These are phyloP conservation scores for Trichopus zeylanicus DNA, from an alignment of 116 monocot genomes.

Conservation along the genomic window DNA sequence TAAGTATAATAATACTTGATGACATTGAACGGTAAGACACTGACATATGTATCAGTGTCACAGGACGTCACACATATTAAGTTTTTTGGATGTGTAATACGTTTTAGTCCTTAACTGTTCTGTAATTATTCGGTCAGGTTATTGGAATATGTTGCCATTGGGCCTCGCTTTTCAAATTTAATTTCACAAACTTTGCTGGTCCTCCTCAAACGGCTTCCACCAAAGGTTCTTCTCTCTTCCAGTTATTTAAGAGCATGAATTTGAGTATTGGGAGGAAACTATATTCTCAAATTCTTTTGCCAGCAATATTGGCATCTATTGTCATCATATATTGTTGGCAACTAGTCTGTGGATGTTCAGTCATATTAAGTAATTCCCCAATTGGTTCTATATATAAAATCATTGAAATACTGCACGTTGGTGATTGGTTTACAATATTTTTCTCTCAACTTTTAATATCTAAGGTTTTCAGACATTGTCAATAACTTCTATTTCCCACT, in stretches of 20 bases:
- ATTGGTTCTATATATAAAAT: too few relatives aligned
- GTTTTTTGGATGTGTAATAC: background rate
- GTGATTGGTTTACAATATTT: too few relatives aligned
- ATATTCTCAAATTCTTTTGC: background rate
- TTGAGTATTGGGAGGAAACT: background rate
- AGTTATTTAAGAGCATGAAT: background rate
- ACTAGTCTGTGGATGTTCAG: too few relatives aligned
- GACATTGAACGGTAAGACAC: constrained; percentile 96
- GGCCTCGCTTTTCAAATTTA: constrained; percentile 92
- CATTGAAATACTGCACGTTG: too few relatives aligned
- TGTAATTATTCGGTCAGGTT: constrained; percentile 52
- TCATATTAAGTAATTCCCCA: too few relatives aligned
- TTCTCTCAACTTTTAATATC: too few relatives aligned
- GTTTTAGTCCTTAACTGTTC: background rate
- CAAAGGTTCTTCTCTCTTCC: constrained; percentile 44
- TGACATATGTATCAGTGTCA: too few relatives aligned
- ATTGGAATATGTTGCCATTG: constrained; percentile 86
- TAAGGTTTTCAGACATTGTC: too few relatives aligned
- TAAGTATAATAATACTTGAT: constrained; percentile 95
- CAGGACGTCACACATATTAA: background rate
- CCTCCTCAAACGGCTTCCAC: constrained; percentile 84
- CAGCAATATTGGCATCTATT: background rate
- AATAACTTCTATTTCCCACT: too few relatives aligned
- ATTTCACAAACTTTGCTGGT: constrained; percentile 84
- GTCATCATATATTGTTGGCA: too few relatives aligned